Conservation (phyloP, 2,329 filamentous ascomycete genomes). For the Lecanicillium sp. region DNA sequence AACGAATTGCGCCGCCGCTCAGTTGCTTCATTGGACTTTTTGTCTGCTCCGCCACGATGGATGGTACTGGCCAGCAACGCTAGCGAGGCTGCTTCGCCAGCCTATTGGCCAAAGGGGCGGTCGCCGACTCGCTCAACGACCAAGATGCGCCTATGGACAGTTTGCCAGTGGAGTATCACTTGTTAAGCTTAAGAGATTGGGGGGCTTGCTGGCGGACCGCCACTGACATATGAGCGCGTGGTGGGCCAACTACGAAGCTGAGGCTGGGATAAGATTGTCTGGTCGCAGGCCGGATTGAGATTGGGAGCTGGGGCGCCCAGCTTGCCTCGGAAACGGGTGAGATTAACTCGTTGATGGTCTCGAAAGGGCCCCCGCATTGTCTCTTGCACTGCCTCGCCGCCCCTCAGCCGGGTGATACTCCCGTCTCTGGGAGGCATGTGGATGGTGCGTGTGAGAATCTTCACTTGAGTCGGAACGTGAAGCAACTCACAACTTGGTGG, state of each 20-base stretch:
- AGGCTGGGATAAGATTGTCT: background rate
- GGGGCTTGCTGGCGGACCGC: background rate
- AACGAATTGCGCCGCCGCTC: background rate
- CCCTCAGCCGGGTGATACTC: conserved; percentile 4
- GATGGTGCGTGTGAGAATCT: background rate
- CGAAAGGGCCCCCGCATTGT: background rate
- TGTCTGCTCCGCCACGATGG: conserved; percentile 8
- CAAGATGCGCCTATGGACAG: background rate
- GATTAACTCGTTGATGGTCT: conserved; percentile 2
- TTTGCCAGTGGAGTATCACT: background rate
- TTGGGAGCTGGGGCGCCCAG: background rate
- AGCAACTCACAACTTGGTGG: no score
- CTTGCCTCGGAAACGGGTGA: conserved; percentile 2
- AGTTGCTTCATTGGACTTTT: background rate
- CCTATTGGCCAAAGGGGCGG: background rate
- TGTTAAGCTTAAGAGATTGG: background rate
- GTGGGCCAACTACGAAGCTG: no score
- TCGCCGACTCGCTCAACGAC: background rate
- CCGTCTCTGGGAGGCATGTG: background rate
- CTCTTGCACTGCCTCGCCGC: conserved; percentile 11
- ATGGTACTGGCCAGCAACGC: background rate
- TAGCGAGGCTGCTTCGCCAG: background rate
- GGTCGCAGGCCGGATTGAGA: background rate
- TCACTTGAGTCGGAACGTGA: no score
- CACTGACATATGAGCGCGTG: background rate